Base-by-base conservation (phyloP, 305 asterid species). In the Fraxinus albicans region DNA sequence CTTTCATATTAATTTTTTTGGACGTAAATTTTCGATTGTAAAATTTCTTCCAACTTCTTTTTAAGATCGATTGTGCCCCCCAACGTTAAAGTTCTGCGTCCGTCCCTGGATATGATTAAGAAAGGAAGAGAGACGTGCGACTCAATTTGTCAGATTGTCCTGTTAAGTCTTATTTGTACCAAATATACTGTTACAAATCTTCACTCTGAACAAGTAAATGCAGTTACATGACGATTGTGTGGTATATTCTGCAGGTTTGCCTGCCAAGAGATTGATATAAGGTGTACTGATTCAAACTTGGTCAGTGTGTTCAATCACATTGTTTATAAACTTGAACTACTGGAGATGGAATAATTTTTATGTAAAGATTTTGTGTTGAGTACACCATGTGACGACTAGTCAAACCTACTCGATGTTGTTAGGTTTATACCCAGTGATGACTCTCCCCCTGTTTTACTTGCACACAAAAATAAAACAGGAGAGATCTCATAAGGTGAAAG, bases 251-350 rank as follows among this genome's bases (percentile, higher is more conserved):
- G 86, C 92, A 96, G 99, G 85, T 85, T 94, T 79, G 97, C 97
- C n/a, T 93, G 98, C 89, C 93, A 96, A 86, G 99, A 96, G 93
- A 94, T 96, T 82, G 85, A 91, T 73, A 82, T 88, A 33, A 93
- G 98, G 44, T 93, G 98, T 97, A 87, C 90, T 25, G 90, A 88
- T 2, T 85, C 95, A 38, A 91, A 87, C 82, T 83, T 96, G 87
- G 99, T 96, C 91, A 90, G 90, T 21, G 40, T 47, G 7, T 1
- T 31, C 25, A 8, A 8, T 38, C 72, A 7, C 0, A 17, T 6
- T 3, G 3, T 2, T 1, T 8, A 36, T 42, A 53, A 53, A 53
- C 8, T 15, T 53, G 65, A 53, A 53, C 7, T 15, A 53, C 1
- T 40, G 1, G 7, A 0, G 7, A 35, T 35, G 6, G 40, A 35